These are phyloP conservation scores for Fusarium marasasianum DNA, from an alignment of 2,329 filamentous ascomycete species.

Conservation along the genomic window DNA sequence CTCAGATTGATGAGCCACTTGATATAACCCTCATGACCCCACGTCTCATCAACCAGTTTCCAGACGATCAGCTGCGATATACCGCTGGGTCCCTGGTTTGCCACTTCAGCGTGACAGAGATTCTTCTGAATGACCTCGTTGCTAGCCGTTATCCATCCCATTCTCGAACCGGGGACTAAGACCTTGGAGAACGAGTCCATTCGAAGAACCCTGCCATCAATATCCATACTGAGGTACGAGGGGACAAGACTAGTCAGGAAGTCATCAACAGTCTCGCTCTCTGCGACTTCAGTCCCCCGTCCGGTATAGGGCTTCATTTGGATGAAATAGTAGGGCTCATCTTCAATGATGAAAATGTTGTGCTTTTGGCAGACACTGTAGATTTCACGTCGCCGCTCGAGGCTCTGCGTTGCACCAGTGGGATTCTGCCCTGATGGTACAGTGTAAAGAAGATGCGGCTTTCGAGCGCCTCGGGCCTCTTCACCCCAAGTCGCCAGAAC, in stretches of 20 bases:
- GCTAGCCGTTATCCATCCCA: background rate
- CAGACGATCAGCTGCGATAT: background rate
- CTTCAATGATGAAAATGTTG: background rate
- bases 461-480: background rate
- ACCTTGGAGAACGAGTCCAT: background rate
- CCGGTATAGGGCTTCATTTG: background rate
- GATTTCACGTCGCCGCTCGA: background rate
- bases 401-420: background rate
- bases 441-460: background rate
- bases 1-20: background rate
- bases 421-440: background rate
- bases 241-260: background rate
- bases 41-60: background rate
- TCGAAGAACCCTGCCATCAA: background rate
- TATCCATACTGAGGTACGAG: background rate
- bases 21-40: background rate
- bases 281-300: fast-evolving
- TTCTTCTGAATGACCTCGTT: background rate
- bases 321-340: background rate
- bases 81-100: background rate
- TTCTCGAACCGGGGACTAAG: background rate
- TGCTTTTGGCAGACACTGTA: background rate
- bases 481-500: background rate
- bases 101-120: background rate
- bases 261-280: background rate